Base-by-base conservation (phyloP, 345 rosid genomes). In the Anacardium occidentale region DNA sequence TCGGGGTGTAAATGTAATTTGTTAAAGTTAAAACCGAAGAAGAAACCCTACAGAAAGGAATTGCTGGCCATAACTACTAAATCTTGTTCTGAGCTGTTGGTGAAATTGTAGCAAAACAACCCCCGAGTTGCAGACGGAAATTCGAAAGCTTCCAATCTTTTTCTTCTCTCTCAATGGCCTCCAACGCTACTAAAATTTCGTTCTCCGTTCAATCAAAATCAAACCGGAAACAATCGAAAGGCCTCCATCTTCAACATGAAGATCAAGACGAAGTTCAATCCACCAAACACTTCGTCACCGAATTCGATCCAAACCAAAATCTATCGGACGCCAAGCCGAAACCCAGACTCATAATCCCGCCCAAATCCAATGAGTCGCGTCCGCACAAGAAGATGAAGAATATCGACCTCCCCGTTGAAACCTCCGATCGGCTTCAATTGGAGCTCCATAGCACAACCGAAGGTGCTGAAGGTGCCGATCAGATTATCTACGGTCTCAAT, bases 331-430 rank as follows among this genome's bases (percentile, higher is more conserved):
- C 74, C 60, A 21, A 24, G 7, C 75, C 83, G 50, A 79, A 74
- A 69, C 61, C 66, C 21, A 25, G 71, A 17, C 44, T 68, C 70
- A 77, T 87, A 21, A 85, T 90, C 48, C 85, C 95, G 69, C 95
- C 91, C 62, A 83, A 79, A 6, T 80, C 82, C 56, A 81, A 85
- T 62, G 83, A 87, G 71, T 80, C 88, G 85, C 87, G 81, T 4
- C 87, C 85, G 2, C 59, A 74, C 79, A 88, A 85, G 83, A 80
- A 77, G 87, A 88, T 83, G 95, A 85, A 86, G 82, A 86, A 90
- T 55, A 83, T 88, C 42, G 88, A 88, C 34, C 81, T 86, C 25
- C 87, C 84, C 54, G 77, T 34, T 61, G 78, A 45, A 10, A 73
- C 66, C 2, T 59, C 82, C 2, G 82, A 84, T 2, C 80, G 77